Percentiles rank a stretch among this genome's conserved stretches.
Conservation (phyloP, 176 grass and related monocot genomes). For the Avena insularis region DNA sequence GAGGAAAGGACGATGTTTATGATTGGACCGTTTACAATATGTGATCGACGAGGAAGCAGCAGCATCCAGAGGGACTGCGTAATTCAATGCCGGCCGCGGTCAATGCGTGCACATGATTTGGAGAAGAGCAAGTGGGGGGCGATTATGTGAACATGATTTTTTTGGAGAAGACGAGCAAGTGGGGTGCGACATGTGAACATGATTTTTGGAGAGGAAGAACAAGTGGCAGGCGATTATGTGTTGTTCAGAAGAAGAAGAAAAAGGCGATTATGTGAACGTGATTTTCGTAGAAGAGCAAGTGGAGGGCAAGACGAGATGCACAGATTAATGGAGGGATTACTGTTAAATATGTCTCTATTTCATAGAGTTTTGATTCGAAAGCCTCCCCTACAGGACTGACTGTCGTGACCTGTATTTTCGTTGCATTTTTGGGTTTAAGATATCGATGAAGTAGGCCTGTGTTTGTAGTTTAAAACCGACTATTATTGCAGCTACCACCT, state of each 20-base stretch:
- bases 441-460: neutral
- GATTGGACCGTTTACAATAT: neutral
- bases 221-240: neutral
- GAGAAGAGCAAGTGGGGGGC: neutral
- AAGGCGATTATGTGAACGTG: neutral
- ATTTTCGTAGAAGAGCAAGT: slow-evolving; percentile 1
- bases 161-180: neutral
- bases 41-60: neutral
- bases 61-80: neutral
- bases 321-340: neutral
- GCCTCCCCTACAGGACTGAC: neutral
- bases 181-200: neutral
- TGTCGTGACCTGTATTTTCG: neutral
- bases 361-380: neutral
- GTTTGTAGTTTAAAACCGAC: neutral
- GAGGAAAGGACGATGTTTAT: slow-evolving; percentile 3
- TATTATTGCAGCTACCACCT: neutral
- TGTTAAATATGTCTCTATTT: neutral
- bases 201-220: neutral
- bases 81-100: slow-evolving; percentile 1
- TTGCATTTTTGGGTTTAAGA: neutral
- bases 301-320: neutral
- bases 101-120: neutral
- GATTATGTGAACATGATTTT: neutral
- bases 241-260: too few species aligned